phyloP scores from a whole-genome alignment of 768 basidiomycete species.

The Leccinellum albellum region DNA sequence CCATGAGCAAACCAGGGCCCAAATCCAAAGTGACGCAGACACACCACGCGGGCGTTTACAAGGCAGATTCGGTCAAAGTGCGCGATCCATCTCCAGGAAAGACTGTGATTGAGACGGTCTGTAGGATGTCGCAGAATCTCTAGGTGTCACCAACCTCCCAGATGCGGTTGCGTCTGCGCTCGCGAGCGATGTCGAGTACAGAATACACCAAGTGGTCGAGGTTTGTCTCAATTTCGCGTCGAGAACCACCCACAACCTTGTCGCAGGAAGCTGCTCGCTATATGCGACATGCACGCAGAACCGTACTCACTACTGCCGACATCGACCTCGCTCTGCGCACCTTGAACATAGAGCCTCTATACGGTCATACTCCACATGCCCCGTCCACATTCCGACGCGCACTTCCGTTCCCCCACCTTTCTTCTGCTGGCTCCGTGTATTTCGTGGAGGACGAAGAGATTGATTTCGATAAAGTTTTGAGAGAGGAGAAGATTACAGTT shows the following conservation, averaged over 20 bases:
- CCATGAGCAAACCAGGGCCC: constrained; percentile 41
- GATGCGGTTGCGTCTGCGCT: constrained; percentile 79
- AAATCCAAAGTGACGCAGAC: constrained; percentile 45
- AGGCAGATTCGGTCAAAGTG: constrained; percentile 61
- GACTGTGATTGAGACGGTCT: constrained; percentile 10
- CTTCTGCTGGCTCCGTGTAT: constrained; percentile 70
- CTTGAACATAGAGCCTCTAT: constrained; percentile 94
- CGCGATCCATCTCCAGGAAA: constrained; percentile 17
- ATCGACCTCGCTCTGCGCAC: constrained; percentile 92
- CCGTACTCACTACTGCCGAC: constrained; percentile 85
- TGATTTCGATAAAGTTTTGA: constrained; percentile 87
- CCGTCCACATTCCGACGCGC: constrained; percentile 41
- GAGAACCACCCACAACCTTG: not conserved
- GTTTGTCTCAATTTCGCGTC: constrained; percentile 36
- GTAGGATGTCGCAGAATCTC: constrained; percentile 88
- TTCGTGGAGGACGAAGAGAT: constrained; percentile 97
- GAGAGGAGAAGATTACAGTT: constrained; percentile 79
- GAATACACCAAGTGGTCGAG: constrained; percentile 93
- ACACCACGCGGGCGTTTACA: constrained; percentile 59
- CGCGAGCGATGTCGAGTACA: constrained; percentile 95
- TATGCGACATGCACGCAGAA: constrained; percentile 90
- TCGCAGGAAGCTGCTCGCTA: constrained; percentile 86
- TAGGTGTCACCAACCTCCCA: constrained; percentile 70
- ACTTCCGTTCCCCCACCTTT: constrained; percentile 41
- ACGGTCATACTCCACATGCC: constrained; percentile 46